Evolutionary conservation across 2,329 filamentous ascomycete genomes (phyloP).

Genomic region (Fusarium sp.): DNA sequence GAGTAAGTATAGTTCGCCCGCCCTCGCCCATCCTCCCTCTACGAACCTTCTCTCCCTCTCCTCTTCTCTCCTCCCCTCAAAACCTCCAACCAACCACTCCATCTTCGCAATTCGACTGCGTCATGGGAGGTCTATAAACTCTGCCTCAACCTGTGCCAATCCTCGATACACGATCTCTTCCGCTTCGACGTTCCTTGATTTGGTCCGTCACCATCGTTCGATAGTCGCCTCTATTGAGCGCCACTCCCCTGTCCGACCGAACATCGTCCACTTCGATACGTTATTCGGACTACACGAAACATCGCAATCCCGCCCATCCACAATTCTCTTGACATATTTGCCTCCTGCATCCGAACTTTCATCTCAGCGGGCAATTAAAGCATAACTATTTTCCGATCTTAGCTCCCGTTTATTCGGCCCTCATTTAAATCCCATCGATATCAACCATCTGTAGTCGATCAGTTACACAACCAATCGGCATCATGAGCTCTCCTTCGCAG

Average conservation of each 20-base stretch:
- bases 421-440: neutral
- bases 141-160: slow-evolving; percentile 6
- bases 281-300: slow-evolving; percentile 9
- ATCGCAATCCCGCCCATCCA: slow-evolving; percentile 3
- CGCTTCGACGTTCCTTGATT: slow-evolving; percentile 21
- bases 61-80: slow-evolving; percentile 15
- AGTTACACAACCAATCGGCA: slow-evolving; percentile 20
- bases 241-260: slow-evolving; percentile 27
- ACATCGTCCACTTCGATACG: slow-evolving; percentile 4
- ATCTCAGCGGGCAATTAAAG: neutral
- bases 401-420: neutral
- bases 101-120: slow-evolving; percentile 27
- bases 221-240: slow-evolving; percentile 17
- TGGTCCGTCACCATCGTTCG: slow-evolving; percentile 17
- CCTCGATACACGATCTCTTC: slow-evolving; percentile 9
- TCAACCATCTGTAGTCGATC: neutral
- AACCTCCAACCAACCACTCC: slow-evolving; percentile 15
- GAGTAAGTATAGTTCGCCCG: slow-evolving; percentile 41
- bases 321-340: slow-evolving; percentile 4
- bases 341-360: slow-evolving; percentile 11
- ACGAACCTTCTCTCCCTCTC: slow-evolving; percentile 24
- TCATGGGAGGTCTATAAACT: slow-evolving; percentile 32
- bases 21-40: slow-evolving; percentile 36
- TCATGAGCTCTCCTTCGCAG: slow-evolving; percentile 59
- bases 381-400: neutral